Percentiles rank a stretch among this genome's conserved stretches.
Evolutionary conservation across 768 basidiomycete species (phyloP).

Genomic region (Phanerodontia chrysosporium): DNA sequence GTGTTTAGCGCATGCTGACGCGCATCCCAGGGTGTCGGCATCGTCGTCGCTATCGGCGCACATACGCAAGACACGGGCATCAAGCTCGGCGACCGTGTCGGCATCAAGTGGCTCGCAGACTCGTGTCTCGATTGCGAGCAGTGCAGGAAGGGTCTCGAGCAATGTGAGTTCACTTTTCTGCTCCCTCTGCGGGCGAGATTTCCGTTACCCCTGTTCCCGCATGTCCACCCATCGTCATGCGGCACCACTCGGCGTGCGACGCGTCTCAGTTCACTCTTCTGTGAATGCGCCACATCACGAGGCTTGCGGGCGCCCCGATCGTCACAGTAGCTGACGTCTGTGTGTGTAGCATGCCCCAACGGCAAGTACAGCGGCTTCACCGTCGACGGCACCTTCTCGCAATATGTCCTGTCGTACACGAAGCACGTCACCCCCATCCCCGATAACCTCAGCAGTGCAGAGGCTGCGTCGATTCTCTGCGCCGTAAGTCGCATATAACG

Average conservation of each 20-base stretch:
- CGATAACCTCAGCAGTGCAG: slow-evolving; percentile 55
- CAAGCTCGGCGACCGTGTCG: slow-evolving; percentile 75
- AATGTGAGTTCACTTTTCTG: slow-evolving; percentile 40
- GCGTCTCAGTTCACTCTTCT: background rate
- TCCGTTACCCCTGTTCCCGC: background rate
- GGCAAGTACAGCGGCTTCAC: slow-evolving; percentile 66
- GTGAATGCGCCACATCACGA: no score
- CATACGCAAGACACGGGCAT: slow-evolving; percentile 56
- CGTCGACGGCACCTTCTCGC: slow-evolving; percentile 72
- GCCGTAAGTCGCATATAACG: slow-evolving; percentile 46
- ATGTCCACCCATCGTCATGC: background rate
- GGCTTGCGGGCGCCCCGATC: background rate
- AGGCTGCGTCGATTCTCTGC: slow-evolving; percentile 73
- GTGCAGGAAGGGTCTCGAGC: slow-evolving; percentile 74
- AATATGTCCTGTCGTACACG: slow-evolving; percentile 72
- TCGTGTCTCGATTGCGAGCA: slow-evolving; percentile 73
- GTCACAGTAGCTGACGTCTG: background rate
- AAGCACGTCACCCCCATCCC: slow-evolving; percentile 80
- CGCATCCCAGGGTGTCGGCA: slow-evolving; percentile 64
- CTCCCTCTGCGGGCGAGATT: background rate
- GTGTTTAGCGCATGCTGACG: background rate
- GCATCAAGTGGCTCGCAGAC: slow-evolving; percentile 78
- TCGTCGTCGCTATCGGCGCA: slow-evolving; percentile 73
- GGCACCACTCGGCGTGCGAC: background rate
- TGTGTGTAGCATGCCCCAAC: slow-evolving; percentile 48